Conservation (phyloP, 1,284 basidiomycete genomes). For the Ustilago hordei region DNA sequence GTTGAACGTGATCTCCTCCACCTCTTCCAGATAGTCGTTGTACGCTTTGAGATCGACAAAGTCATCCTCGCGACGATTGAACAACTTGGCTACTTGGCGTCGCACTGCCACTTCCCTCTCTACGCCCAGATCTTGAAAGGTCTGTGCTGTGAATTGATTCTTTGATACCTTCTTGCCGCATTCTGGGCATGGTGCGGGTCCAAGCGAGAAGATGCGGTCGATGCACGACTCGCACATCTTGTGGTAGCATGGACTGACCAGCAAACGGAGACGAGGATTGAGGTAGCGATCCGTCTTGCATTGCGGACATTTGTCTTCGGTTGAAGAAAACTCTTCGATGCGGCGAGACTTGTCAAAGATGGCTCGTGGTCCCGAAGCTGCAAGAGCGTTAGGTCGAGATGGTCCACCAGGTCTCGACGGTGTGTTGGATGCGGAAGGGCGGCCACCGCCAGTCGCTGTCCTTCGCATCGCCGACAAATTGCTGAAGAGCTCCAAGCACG, state of each 20-base stretch:
- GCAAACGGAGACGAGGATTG: constrained; percentile 90
- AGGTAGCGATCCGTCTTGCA: constrained; percentile 97
- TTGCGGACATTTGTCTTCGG: constrained; percentile 88
- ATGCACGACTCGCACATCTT: constrained; percentile 88
- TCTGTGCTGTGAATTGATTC: constrained; percentile 92
- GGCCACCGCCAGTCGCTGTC: constrained; percentile 22
- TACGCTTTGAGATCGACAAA: constrained; percentile 85
- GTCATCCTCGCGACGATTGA: constrained; percentile 86
- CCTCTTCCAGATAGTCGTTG: constrained; percentile 95
- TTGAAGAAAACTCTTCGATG: constrained; percentile 61
- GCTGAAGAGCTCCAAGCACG: background rate
- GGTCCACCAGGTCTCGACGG: constrained; percentile 30
- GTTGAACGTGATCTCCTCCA: constrained; percentile 97
- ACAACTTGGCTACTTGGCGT: constrained; percentile 86
- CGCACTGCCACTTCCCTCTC: constrained; percentile 96
- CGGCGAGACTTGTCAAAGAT: constrained; percentile 59
- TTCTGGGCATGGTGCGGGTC: constrained; percentile 94
- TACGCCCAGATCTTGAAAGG: constrained; percentile 94
- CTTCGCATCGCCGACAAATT: constrained; percentile 39
- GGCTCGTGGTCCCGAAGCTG: constrained; percentile 33
- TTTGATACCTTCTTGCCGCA: constrained; percentile 91
- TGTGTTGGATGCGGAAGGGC: constrained; percentile 21
- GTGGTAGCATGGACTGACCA: constrained; percentile 96
- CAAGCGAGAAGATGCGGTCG: constrained; percentile 93
- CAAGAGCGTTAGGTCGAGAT: constrained; percentile 33